These are phyloP conservation scores for Annulohypoxylon moriforme DNA, from an alignment of 495 filamentous ascomycete species.

Conservation along the genomic window DNA sequence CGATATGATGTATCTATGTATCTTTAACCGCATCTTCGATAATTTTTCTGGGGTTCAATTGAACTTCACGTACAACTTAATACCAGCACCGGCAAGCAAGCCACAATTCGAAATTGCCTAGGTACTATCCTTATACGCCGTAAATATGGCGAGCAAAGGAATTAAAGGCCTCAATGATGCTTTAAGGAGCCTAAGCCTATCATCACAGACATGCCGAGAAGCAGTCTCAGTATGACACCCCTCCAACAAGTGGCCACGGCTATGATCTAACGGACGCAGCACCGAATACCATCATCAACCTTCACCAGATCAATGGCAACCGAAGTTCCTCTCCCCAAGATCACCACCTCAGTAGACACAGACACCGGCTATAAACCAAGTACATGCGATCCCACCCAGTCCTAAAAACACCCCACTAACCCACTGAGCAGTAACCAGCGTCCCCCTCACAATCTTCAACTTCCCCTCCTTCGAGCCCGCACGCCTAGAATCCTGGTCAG, in stretches of 20 bases:
- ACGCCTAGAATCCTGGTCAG: constrained; percentile 79
- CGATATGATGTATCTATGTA: constrained; percentile 33
- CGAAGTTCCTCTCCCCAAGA: constrained; percentile 63
- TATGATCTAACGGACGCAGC: constrained; percentile 27
- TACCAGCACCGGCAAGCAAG: neutral
- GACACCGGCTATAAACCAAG: constrained; percentile 45
- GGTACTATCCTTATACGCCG: neutral
- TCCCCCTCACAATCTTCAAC: constrained; percentile 84
- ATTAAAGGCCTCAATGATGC: constrained; percentile 61
- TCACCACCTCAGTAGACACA: constrained; percentile 54
- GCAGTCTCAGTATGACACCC: constrained; percentile 40
- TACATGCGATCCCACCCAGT: constrained; percentile 24
- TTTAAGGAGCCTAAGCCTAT: constrained; percentile 55
- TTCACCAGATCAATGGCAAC: constrained; percentile 80
- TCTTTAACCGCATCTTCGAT: constrained; percentile 22
- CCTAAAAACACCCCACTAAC: constrained; percentile 32
- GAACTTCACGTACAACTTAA: constrained; percentile 14
- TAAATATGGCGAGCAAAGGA: constrained; percentile 57
- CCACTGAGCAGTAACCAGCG: constrained; percentile 61
- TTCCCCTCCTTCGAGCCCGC: constrained; percentile 92
- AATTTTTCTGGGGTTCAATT: constrained; percentile 46
- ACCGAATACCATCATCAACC: constrained; percentile 40
- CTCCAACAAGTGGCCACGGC: neutral
- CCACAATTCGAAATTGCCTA: neutral
- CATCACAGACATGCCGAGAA: constrained; percentile 54